Base-by-base conservation (phyloP, 2,329 filamentous ascomycete genomes). In the Dothistroma pini region DNA sequence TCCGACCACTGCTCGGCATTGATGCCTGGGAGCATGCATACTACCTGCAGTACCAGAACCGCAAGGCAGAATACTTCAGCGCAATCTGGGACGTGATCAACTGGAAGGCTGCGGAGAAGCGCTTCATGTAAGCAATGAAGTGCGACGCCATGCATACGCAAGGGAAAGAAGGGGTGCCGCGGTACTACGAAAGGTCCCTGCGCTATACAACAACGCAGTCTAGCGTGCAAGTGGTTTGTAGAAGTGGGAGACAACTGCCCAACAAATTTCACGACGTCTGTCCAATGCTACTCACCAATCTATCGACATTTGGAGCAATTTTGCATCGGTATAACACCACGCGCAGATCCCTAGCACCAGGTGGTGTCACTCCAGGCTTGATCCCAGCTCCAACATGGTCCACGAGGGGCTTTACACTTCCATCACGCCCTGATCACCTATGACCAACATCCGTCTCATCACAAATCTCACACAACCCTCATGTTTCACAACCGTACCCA, bases 1-100 rank as follows among this genome's bases (percentile, higher is more conserved):
- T 89, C 75, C 83, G 86, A 71, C 93, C 93, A 41, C 81, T 97
- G 54, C 80, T 97, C 52, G 93, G 93, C 60, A 89, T 97, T 72
- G 93, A 97, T 80, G 93, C 92, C 58, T 96, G 92, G 92, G 92
- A 96, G 83, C 92, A 96, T 79, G 92, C 92, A 56, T 96, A 96
- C 83, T 96, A 96, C 80, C 83, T 96, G 64, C 91, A 96, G 81
- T 96, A 96, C 81, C 85, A 96, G 86, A 96, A 96, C 84, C 88
- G 91, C 78, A 96, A 96, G 86, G 92, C 89, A 60, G 92, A 96
- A 81, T 96, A 96, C 83, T 96, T 96, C 79, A 85, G 85, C 71
- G 91, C 91, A 61, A 89, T 96, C 75, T 96, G 93, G 93, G 90
- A 96, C 69, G 92, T 96, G 54, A 82, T 96, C 77, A 96, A 96